Conservation (phyloP, 257 asterid genomes). For the Fraxinus cuspidata region DNA sequence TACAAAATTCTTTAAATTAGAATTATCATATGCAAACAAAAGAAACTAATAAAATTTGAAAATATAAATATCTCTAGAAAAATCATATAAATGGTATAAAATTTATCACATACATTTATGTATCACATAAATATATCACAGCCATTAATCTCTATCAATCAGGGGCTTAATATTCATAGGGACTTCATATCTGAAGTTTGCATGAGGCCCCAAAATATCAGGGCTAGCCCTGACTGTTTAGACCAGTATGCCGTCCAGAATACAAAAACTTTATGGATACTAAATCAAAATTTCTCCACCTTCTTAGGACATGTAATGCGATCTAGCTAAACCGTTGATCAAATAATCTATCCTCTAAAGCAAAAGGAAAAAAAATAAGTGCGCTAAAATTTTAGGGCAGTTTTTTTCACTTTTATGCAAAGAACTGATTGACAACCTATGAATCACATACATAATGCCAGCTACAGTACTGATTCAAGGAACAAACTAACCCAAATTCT, state of each 20-base stretch:
- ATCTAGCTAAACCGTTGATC: too few species aligned
- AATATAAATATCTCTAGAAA: too few species aligned
- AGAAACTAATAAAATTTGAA: too few species aligned
- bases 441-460: neutral
- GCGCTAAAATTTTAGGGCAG: neutral
- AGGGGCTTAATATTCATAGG: too few species aligned
- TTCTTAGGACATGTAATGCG: neutral
- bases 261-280: neutral
- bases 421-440: neutral
- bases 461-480: neutral
- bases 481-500: neutral
- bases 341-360: neutral
- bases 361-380: neutral
- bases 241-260: neutral
- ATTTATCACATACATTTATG: too few species aligned
- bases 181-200: too few species aligned
- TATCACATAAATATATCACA: too few species aligned
- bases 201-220: too few species aligned
- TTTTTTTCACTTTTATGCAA: neutral
- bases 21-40: too few species aligned
- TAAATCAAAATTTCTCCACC: neutral
- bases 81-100: too few species aligned
- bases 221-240: neutral
- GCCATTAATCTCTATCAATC: too few species aligned
- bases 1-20: too few species aligned